Base-by-base conservation (phyloP, 176 grass and related monocot genomes). In the Paspalum vaginatum region DNA sequence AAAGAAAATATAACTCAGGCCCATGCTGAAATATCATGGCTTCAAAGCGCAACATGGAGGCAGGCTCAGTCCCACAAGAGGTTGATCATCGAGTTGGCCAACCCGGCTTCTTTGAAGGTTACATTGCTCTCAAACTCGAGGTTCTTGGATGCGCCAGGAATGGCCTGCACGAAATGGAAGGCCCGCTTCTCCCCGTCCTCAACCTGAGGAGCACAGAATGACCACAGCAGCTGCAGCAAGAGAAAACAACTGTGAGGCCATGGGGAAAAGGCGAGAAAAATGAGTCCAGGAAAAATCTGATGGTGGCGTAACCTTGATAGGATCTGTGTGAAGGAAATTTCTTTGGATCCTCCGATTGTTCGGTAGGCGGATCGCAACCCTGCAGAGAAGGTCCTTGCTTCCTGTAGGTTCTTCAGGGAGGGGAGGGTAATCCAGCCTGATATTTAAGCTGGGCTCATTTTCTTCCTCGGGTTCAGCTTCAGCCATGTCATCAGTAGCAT, bases 81-180 rank as follows among this genome's bases (percentile, higher is more conserved):
- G 55, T 90, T 93, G 78, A 99, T 86, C 91, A 99, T 93, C 1
- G 97, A 99, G 80, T 93, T 99, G 10, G 84, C 81, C 76, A 99
- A 76, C 15, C 85, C 87, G 10, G 91, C 91, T 81, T 93, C 93
- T 46, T 83, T 90, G 43, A 99, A 99, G n/a, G 85, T 96, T 41
- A 78, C 74, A 57, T 86, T 81, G 22, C 81, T 95, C 9, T 14
- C 52, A 0, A 77, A 95, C 68, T 93, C 79, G 66, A 99, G 87
- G 16, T 67, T 91, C 13, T 90, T 88, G 18, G 88, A 64, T 22
- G 90, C 58, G 9, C 90, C 85, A 2, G 93, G 93, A 77, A 99
- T 89, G 21, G 82, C 59, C 72, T 93, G 87, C 0, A 78, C 85
- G 47, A 99, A 99, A 74, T 96, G 93, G 88, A 99, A 99, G 0